A percentile compares a stretch with the other conserved stretches of the same genome.
These are phyloP conservation scores for Babesia bigemina DNA, from an alignment of 169 alveolate species.

Conservation along the genomic window DNA sequence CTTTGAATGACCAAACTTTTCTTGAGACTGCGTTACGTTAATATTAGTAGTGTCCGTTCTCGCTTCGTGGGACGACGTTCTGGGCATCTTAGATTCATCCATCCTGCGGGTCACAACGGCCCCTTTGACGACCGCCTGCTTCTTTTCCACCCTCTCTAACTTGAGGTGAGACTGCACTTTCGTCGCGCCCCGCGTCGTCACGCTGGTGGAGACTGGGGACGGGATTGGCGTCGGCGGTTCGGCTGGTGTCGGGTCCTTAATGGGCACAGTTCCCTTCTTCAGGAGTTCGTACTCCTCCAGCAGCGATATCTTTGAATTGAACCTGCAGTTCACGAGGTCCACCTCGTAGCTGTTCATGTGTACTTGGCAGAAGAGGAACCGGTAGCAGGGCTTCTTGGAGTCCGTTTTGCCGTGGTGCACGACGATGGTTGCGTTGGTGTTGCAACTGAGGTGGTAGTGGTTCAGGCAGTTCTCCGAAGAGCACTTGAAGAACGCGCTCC, in stretches of 20 bases:
- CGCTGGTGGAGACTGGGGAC: background rate
- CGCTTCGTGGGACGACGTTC: background rate
- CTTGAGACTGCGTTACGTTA: background rate
- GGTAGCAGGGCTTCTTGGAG: constrained; percentile 21
- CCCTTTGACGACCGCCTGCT: background rate
- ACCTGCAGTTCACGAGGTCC: constrained; percentile 20
- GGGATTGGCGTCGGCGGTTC: background rate
- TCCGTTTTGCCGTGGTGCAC: constrained; percentile 2
- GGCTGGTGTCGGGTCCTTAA: background rate
- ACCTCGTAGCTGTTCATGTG: constrained; percentile 39
- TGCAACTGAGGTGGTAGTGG: constrained; percentile 47
- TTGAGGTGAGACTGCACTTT: constrained; percentile 1
- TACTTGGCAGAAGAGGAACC: constrained; percentile 43
- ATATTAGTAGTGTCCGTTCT: background rate
- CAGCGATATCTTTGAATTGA: constrained; percentile 20
- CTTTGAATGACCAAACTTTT: background rate
- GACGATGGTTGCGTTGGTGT: constrained; percentile 29
- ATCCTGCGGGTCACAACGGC: background rate
- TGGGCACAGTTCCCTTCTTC: background rate
- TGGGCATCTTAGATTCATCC: background rate
- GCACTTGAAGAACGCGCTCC: constrained; percentile 54
- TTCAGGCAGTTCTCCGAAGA: constrained; percentile 35
- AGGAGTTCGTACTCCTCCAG: constrained; percentile 10
- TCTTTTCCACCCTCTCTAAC: background rate
- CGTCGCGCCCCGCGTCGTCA: background rate